Evolutionary conservation across 2,329 filamentous ascomycete genomes (phyloP), one percentile per base, ranked within the genome.

Genomic region (Penicillium sp.): DNA sequence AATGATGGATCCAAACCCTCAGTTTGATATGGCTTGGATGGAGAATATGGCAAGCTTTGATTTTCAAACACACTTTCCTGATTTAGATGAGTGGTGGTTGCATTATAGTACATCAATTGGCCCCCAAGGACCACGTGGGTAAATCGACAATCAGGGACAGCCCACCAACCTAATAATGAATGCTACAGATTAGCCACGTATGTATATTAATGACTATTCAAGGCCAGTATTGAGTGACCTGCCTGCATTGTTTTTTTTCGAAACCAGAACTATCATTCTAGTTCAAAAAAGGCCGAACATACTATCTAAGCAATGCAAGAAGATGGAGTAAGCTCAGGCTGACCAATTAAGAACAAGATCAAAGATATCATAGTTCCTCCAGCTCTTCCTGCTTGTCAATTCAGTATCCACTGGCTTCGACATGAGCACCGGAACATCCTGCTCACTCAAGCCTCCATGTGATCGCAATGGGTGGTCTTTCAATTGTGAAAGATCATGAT

Each of bases 401-500:
- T 7, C 21, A 21, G 35, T 37, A 1, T 62, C 47, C 16, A 69
- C 64, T 10, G 48, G 24, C 48, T 63, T 67, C 5, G 73, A 75
- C 57, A 70, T 66, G 5, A 77, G 58, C 11, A 77, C 50, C 8
- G 75, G 76, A 16, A 78, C 66, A 3, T 65, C 56, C 58, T 75
- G 74, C 59, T 78, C 76, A 3, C 73, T 75, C 16, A 78, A 47
- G 1, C 77, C 75, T 3, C 76, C 76, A 54, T 79, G 76, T 1
- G 76, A 78, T 16, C 76, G 69, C 29, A 78, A 62, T 11, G 70
- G 59, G 31, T 62, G 59, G 24, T 56, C 57, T 37, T 46, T 59
- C 33, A 63, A 29, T 9, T 53, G 35, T 2, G 57, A 56, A 22
- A 63, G 53, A 52, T 62, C 59, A 44, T 60, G 61, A 27, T 63